phyloP scores from a whole-genome alignment of 2,329 filamentous ascomycete genomes.

The Botrytis fabae region DNA sequence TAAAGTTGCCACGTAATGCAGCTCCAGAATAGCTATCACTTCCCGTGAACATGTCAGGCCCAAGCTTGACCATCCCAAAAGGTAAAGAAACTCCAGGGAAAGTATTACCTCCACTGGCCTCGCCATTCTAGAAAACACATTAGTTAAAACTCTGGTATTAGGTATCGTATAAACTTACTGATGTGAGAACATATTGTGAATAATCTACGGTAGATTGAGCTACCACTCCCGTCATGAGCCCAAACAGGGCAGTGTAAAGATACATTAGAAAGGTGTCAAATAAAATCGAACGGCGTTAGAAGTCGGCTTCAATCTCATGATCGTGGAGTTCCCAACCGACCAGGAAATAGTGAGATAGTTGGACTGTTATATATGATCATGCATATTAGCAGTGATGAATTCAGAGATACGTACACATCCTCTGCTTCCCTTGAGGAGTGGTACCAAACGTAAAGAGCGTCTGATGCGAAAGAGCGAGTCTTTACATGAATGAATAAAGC shows the following conservation, averaged over 20 bases:
- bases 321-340: background rate
- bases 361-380: background rate
- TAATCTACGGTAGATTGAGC: constrained; percentile 15
- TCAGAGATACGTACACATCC: background rate
- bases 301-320: background rate
- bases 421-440: background rate
- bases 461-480: background rate
- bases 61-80: constrained; percentile 29
- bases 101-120: constrained; percentile 23
- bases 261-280: constrained; percentile 8
- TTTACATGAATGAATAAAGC: background rate
- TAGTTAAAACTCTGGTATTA: background rate
- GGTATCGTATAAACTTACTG: constrained; percentile 5
- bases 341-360: background rate
- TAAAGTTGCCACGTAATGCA: constrained; percentile 51
- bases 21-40: constrained; percentile 54
- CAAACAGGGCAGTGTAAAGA: constrained; percentile 3
- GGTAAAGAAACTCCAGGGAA: constrained; percentile 28
- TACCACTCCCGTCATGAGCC: background rate
- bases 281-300: background rate
- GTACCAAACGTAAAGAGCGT: background rate
- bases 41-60: constrained; percentile 43
- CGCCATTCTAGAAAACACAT: constrained; percentile 14
- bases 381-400: background rate
- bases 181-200: constrained; percentile 24